Base-by-base conservation (phyloP, 2,329 filamentous ascomycete species). In the Celoporthe dispersa region DNA sequence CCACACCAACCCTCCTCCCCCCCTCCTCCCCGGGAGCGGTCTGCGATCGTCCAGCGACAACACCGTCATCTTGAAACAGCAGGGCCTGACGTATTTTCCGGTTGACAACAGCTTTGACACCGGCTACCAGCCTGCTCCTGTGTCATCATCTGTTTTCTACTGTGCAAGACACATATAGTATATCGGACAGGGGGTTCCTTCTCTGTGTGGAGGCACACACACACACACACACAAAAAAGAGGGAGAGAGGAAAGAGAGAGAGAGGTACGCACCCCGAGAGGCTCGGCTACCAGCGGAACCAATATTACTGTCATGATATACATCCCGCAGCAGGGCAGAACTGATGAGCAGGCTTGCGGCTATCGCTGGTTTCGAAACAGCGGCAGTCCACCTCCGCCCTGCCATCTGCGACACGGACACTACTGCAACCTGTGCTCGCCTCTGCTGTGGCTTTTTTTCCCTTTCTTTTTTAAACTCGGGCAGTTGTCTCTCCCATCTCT, bases 331-430 rank as follows among this genome's bases (percentile, higher is more conserved):
- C 39, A 22, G 44, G 19, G 44, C 19, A 48, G 16, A 14, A 64
- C 60, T 22, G 39, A 44, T 51, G 48, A 41, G 28, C 19, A 41
- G 48, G 48, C 44, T 60, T 66, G 57, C 59, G 64, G 57, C 68
- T 64, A 14, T 67, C 59, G 64, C 62, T 63, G 64, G 64, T 62
- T 59, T 68, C 61, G 64, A 67, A 61, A 55, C 44, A 31, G 41
- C 51, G 61, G 61, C 62, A 65, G 22, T 28, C 28, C 59, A 53
- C 60, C 19, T 63, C 51, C 68, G 64, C 60, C 60, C 44, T 53
- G 31, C 68, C 60, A 63, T 63, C 69, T 68, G 69, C 44, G 66
- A 68, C 69, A 68, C 69, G 61, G 66, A 68, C 66, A 65, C 33
- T 51, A 48, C 67, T 68, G 67, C 66, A 60, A 64, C 69, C 61